Base-by-base conservation (phyloP, 257 asterid genomes). In the Eucommia ulmoides region DNA sequence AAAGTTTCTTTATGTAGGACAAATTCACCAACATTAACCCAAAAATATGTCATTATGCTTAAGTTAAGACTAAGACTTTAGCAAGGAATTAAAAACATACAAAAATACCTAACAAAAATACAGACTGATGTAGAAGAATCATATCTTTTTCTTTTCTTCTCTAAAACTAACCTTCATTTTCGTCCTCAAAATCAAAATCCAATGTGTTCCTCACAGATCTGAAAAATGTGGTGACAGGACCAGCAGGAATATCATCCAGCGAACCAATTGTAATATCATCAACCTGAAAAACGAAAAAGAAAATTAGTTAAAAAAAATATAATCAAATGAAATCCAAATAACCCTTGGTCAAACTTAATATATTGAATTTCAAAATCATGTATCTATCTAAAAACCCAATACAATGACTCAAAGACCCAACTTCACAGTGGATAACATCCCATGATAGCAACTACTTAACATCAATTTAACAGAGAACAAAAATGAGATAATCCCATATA, bases 231-330 rank as follows among this genome's bases (percentile, higher is more conserved):
- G 78, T 64, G 64, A 89, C 80, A 0, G 93, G 70, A 16, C 96
- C 94, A 58, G 73, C 75, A 55, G 98, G 98, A 68, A 89, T 70
- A 69, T 89, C 98, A 69, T 89, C 98, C 78, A 89, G 72, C 50
- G 98, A 82, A 52, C 75, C 79, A 61, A 85, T 46, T 35, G 77
- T 68, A 64, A 89, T 33, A 45, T 81, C 96, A 59, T 78, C 98
- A 68, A 78, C 64, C 94, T 85, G 88, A 63, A 74, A 56, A 33
- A 48, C 20, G 46, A 41, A 59, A 21, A 15, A 55, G 22, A 51
- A 15, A 29, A 65, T 53, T 48, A 48, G 52, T 51, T 23, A 21
- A 33, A 19, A 1, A 19, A 48, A 49, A 24, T 20, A 22, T 25
- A 3, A 1, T 42, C 48, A 17, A 42, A 16, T 42, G 3, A 15